phyloP scores from a whole-genome alignment of 495 filamentous ascomycete genomes.

The Daldinia childiae region DNA sequence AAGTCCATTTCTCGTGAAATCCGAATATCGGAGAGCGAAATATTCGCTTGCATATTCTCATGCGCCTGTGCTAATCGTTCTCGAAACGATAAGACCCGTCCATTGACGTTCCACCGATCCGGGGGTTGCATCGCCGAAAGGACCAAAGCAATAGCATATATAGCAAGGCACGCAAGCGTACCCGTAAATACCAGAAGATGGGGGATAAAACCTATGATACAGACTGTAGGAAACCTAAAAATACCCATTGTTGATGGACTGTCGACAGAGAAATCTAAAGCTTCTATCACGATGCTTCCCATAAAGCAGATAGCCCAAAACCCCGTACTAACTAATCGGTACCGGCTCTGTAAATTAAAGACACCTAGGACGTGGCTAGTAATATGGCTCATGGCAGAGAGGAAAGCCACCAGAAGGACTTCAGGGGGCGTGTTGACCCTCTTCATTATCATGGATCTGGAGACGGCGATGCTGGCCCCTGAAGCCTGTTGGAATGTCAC shows the following conservation, averaged over 20 bases:
- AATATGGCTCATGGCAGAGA: constrained; percentile 91
- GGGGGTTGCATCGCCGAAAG: constrained; percentile 77
- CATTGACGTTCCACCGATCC: constrained; percentile 32
- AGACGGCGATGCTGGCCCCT: constrained; percentile 58
- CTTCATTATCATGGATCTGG: constrained; percentile 65
- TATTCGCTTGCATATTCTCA: constrained; percentile 90
- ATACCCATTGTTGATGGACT: constrained; percentile 57
- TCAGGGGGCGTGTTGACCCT: constrained; percentile 86
- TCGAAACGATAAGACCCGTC: constrained; percentile 44
- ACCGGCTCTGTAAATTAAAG: constrained; percentile 77
- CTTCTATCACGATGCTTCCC: constrained; percentile 76
- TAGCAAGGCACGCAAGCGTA: constrained; percentile 73
- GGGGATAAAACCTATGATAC: constrained; percentile 92
- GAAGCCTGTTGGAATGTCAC: constrained; percentile 53
- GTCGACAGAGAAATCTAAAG: constrained; percentile 66
- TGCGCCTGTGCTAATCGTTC: constrained; percentile 71
- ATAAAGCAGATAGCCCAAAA: constrained; percentile 93
- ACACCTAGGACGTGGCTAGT: constrained; percentile 84
- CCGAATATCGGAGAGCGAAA: constrained; percentile 79
- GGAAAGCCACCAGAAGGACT: constrained; percentile 81
- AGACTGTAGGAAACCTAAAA: constrained; percentile 90
- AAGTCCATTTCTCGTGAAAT: constrained; percentile 91
- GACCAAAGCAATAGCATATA: constrained; percentile 79
- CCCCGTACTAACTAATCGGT: constrained; percentile 82
- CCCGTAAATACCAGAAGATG: constrained; percentile 85